A percentile compares a stretch with the other conserved stretches of the same genome.
phyloP scores from a whole-genome alignment of 1,284 basidiomycete genomes.

The Apiotrichum montevideense region DNA sequence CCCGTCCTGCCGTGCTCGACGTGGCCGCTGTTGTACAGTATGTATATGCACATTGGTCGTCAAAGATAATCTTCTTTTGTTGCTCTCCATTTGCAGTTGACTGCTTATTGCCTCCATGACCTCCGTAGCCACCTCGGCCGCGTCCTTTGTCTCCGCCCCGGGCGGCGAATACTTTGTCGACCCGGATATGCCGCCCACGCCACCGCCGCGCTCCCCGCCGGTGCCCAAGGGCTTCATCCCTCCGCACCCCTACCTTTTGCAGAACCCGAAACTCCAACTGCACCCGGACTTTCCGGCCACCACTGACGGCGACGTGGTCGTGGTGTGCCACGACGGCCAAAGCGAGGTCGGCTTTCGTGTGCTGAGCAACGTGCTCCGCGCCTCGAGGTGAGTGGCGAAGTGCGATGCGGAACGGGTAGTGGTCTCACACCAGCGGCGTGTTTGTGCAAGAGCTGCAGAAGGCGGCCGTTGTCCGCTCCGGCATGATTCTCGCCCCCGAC shows the following conservation, averaged over 20 bases:
- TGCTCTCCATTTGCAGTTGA: background rate
- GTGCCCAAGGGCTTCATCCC: background rate
- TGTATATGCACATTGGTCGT: background rate
- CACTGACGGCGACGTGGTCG: background rate
- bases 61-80: background rate
- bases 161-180: too few species aligned
- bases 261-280: background rate
- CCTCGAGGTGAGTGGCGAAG: background rate
- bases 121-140: too few species aligned
- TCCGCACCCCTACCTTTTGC: background rate
- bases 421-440: background rate
- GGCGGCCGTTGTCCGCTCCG: background rate
- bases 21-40: background rate
- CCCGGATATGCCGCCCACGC: too few species aligned
- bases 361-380: background rate
- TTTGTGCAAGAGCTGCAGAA: constrained; percentile 2
- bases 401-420: too few species aligned
- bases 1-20: too few species aligned
- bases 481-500: background rate
- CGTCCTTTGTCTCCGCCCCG: too few species aligned
- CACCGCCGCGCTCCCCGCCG: too few species aligned
- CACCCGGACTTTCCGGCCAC: constrained; percentile 1
- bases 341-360: constrained; percentile 6
- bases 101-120: too few species aligned
- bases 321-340: background rate